Evolutionary conservation across 768 basidiomycete genomes (phyloP).

Genomic region (Lentinula raphanica): DNA sequence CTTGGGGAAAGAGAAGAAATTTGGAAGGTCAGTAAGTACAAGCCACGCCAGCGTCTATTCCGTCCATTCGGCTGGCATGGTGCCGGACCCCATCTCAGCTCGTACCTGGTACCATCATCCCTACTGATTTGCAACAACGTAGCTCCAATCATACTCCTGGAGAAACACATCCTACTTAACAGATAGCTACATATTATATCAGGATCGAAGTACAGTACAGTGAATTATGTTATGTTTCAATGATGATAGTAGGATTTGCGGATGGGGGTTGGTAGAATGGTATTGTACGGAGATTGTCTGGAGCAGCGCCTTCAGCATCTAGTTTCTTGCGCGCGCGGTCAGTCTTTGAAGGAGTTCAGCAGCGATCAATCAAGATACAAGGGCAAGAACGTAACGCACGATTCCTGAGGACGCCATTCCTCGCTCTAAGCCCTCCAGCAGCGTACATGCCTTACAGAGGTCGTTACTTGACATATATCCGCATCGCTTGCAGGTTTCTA

Average conservation of each 20-base stretch:
- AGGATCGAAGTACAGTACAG: background rate
- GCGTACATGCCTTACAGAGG: constrained; percentile 92
- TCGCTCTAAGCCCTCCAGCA: constrained; percentile 86
- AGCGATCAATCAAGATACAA: background rate
- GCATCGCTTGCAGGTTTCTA: constrained; percentile 88
- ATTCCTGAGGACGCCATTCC: constrained; percentile 65
- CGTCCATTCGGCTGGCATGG: too few species aligned
- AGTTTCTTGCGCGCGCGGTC: constrained; percentile 63
- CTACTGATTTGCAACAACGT: too few species aligned
- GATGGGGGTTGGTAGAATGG: constrained; percentile 56
- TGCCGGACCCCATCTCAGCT: too few species aligned
- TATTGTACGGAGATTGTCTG: constrained; percentile 71
- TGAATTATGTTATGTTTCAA: background rate
- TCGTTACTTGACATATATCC: constrained; percentile 95
- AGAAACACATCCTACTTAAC: too few species aligned
- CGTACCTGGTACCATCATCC: too few species aligned
- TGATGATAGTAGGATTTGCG: constrained; percentile 25
- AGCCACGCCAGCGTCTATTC: too few species aligned
- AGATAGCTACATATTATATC: too few species aligned
- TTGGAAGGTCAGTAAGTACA: too few species aligned
- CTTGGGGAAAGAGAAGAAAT: too few species aligned
- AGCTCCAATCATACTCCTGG: too few species aligned
- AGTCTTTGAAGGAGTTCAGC: constrained; percentile 37
- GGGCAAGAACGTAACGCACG: constrained; percentile 33
- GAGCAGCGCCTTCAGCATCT: constrained; percentile 53